phyloP scores from a whole-genome alignment of 1,284 basidiomycete species.

The Amylostereum areolatum region DNA sequence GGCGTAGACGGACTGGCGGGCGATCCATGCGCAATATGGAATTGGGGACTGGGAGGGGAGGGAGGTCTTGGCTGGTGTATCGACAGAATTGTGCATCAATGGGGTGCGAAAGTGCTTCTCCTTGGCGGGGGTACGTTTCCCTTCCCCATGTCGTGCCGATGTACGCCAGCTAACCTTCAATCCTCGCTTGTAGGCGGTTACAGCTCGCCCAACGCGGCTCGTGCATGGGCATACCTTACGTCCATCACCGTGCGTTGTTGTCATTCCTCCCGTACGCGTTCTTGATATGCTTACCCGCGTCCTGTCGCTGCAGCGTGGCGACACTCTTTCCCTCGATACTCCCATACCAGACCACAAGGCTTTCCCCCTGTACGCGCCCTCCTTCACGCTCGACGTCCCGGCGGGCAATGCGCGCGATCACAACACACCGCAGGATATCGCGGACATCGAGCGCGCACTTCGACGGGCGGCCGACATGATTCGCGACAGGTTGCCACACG shows the following conservation, averaged over 20 bases:
- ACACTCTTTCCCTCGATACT: constrained; percentile 48
- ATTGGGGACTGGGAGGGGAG: constrained; percentile 61
- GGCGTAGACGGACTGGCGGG: constrained; percentile 84
- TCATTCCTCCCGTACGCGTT: neutral
- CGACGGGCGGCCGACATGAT: too few species aligned
- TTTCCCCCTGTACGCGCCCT: constrained; percentile 70
- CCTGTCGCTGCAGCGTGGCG: constrained; percentile 36
- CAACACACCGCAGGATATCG: constrained; percentile 31
- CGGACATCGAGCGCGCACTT: too few species aligned
- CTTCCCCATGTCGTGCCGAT: neutral
- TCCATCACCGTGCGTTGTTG: constrained; percentile 54
- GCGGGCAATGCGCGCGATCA: constrained; percentile 66
- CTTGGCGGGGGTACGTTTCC: constrained; percentile 55
- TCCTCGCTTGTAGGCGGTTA: constrained; percentile 61
- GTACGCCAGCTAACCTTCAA: constrained; percentile 4
- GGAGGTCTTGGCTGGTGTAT: constrained; percentile 74
- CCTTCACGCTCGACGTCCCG: constrained; percentile 74
- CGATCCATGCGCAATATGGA: constrained; percentile 76
- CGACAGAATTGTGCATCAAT: constrained; percentile 43
- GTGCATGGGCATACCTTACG: constrained; percentile 81
- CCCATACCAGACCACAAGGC: constrained; percentile 67
- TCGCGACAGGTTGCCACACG: too few species aligned
- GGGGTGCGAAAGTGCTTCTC: constrained; percentile 56
- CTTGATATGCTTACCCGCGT: neutral
- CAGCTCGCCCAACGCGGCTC: constrained; percentile 72